These are phyloP conservation scores for Sugiyamaella floridensis DNA, from an alignment of 805 yeast genomes.

Conservation along the genomic window DNA sequence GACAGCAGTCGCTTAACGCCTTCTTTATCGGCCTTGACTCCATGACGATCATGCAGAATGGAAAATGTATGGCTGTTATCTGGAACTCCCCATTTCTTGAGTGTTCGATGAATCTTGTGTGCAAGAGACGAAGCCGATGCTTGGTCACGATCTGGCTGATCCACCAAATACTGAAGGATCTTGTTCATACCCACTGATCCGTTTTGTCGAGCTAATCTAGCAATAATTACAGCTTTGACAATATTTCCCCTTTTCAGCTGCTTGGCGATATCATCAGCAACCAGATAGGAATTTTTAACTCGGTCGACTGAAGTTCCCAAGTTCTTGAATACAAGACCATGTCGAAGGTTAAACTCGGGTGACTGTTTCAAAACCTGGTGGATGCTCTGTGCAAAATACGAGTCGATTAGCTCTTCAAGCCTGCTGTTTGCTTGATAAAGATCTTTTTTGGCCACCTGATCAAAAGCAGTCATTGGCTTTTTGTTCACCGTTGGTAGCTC, in stretches of 20 bases:
- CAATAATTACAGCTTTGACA: slow-evolving; percentile 11
- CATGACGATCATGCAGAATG: background rate
- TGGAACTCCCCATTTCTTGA: slow-evolving; percentile 18
- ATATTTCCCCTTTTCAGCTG: slow-evolving; percentile 8
- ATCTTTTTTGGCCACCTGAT: background rate
- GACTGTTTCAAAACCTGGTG: slow-evolving; percentile 1
- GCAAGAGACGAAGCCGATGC: slow-evolving; percentile 8
- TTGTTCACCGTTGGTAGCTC: background rate
- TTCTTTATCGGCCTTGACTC: background rate
- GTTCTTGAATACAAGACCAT: slow-evolving; percentile 10
- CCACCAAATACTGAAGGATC: slow-evolving; percentile 8
- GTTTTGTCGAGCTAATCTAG: slow-evolving; percentile 12
- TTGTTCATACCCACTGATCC: slow-evolving; percentile 19
- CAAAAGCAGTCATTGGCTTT: background rate
- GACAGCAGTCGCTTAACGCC: background rate
- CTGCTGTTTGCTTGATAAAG: background rate
- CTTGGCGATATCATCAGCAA: slow-evolving; percentile 12
- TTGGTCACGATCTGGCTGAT: background rate
- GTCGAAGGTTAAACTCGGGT: slow-evolving; percentile 8
- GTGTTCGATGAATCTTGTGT: slow-evolving; percentile 4
- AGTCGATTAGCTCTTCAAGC: background rate
- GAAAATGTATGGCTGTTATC: slow-evolving; percentile 10
- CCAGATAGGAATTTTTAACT: slow-evolving; percentile 14
- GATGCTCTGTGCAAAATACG: slow-evolving; percentile 3
- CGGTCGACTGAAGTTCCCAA: slow-evolving; percentile 13